These are phyloP conservation scores for Geotrichum histeridarum DNA, from an alignment of 1,139 yeast species.

Conservation along the genomic window DNA sequence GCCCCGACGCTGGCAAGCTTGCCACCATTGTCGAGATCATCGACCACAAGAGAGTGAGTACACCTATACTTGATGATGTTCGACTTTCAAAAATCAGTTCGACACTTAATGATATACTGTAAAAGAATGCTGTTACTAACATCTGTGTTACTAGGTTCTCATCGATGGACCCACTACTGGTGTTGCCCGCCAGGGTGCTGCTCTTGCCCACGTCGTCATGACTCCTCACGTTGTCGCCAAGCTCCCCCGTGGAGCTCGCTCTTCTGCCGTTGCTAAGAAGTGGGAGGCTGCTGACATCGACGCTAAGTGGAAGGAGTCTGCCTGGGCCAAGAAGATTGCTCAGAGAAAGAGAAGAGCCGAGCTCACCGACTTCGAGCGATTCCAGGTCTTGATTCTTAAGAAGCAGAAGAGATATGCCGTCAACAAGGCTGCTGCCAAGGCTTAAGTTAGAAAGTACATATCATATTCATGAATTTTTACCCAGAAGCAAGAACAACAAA, in stretches of 20 bases:
- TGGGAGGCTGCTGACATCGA: constrained; percentile 89
- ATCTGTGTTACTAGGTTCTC: constrained; percentile 51
- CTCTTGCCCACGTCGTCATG: constrained; percentile 82
- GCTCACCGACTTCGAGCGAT: constrained; percentile 96
- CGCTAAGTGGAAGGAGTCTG: constrained; percentile 85
- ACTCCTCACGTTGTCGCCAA: constrained; percentile 83
- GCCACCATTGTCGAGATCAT: constrained; percentile 97
- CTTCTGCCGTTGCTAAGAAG: constrained; percentile 81
- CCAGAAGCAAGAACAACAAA: neutral
- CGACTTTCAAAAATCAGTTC: neutral
- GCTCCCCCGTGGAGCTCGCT: constrained; percentile 92
- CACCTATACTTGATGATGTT: neutral
- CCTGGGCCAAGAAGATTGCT: constrained; percentile 98
- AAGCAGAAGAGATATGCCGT: constrained; percentile 95
- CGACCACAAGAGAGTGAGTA: constrained; percentile 96
- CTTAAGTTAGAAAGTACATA: constrained; percentile 44
- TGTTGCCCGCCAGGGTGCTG: constrained; percentile 86
- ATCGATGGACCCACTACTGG: constrained; percentile 90
- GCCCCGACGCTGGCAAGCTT: constrained; percentile 64
- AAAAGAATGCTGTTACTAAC: neutral
- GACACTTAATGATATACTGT: neutral
- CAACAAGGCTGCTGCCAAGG: constrained; percentile 87
- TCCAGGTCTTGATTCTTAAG: constrained; percentile 96
- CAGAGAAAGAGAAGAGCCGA: constrained; percentile 88
- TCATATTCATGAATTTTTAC: neutral